Base-by-base conservation (phyloP, 2,329 filamentous ascomycete species). In the Phoma sp. region DNA sequence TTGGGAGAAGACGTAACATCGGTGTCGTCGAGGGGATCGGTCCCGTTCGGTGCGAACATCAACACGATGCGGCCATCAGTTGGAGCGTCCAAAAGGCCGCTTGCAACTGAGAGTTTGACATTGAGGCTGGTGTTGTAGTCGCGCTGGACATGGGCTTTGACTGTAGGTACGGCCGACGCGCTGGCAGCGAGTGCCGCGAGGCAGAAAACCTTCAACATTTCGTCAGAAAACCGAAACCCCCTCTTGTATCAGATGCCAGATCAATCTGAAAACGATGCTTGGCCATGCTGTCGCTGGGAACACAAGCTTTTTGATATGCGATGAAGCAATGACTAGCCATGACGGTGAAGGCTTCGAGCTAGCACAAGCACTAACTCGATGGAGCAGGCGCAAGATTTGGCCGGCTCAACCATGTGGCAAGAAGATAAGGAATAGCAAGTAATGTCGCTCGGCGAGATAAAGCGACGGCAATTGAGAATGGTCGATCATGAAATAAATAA, bases 1-100 rank as follows among this genome's bases (percentile, higher is more conserved):
- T 76, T 68, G 0, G 69, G 69, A 0, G 72, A 71, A 3, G 69
- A 68, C 1, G 65, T 67, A 31, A 76, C 72, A 49, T 76, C 75
- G 5, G 68, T 74, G 36, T 76, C 68, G 3, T 69, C 62, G n/a
- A 76, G 65, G 22, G 74, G 74, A 55, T 74, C 65, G 1, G 62
- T 66, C 1, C 71, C 71, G 19, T 67, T 65, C 7, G 73, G 74
- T 4, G 73, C 71, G 50, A 75, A 68, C 51, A 76, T 63, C 29
- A 76, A 43, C 13, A 67, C 56, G 27, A 75, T 56, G 15, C 68
- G 68, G n/a, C 73, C 73, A 62, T 72, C 64, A 2, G 62, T 71
- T 35, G 61, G 62, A 15, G 54, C 32, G 12, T 64, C 58, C 19
- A 76, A 46, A 4, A 76, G 57, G 3, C 67, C 70, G 8, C 65